Evolutionary conservation across 106 monocot genomes (phyloP).

Genomic region (Gastrodia elata): DNA sequence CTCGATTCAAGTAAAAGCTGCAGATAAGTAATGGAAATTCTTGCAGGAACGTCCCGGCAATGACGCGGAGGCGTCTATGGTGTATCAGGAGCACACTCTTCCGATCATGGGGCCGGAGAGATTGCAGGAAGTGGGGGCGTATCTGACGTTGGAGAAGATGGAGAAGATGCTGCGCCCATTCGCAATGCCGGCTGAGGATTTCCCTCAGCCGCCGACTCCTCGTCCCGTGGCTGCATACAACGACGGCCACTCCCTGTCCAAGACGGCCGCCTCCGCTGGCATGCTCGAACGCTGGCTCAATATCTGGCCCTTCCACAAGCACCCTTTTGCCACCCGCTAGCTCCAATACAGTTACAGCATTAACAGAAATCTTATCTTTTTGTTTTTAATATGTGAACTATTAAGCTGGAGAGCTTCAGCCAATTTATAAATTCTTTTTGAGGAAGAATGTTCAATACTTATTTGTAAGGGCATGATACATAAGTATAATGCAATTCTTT

Average conservation of each 20-base stretch:
- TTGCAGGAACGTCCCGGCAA: slow-evolving; percentile 28
- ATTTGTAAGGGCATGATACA: too few relatives aligned
- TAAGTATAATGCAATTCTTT: too few relatives aligned
- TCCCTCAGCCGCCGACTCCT: slow-evolving; percentile 55
- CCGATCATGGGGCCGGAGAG: slow-evolving; percentile 96
- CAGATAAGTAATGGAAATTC: too few relatives aligned
- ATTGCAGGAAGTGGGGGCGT: slow-evolving; percentile 63
- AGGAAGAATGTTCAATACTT: too few relatives aligned
- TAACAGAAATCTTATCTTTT: too few relatives aligned
- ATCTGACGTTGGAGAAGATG: slow-evolving; percentile 72
- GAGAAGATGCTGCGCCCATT: slow-evolving; percentile 84
- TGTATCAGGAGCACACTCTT: slow-evolving; percentile 91
- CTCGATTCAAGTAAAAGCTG: too few relatives aligned
- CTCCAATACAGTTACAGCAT: too few relatives aligned
- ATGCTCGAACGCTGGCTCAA: slow-evolving; percentile 69
- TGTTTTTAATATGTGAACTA: too few relatives aligned
- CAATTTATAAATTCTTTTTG: too few relatives aligned
- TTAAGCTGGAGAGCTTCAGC: too few relatives aligned
- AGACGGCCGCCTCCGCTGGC: slow-evolving; percentile 40
- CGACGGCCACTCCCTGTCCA: slow-evolving; percentile 62
- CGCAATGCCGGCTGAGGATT: slow-evolving; percentile 98
- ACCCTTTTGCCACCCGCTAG: slow-evolving; percentile 13
- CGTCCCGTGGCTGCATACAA: slow-evolving; percentile 63
- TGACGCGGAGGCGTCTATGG: slow-evolving; percentile 33
- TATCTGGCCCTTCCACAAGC: slow-evolving; percentile 81